Evolutionary conservation across 116 monocot genomes (phyloP), one percentile per base, ranked within the genome.

Genomic region (Posidonia oceanica): DNA sequence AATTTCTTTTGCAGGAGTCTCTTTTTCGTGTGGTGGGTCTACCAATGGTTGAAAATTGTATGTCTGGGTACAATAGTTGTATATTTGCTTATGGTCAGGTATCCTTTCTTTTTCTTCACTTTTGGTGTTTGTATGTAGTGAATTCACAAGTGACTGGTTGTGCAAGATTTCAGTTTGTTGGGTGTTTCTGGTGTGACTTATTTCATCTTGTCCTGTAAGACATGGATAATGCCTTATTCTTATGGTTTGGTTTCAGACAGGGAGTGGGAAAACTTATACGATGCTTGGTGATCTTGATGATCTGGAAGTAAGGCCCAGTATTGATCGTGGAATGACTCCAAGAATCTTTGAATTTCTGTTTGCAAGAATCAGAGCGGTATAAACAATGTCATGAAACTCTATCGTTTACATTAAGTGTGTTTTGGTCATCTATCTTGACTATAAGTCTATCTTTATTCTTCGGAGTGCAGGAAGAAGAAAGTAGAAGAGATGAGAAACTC

Each of bases 71-170:
- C 83, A 91, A 96, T 70, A 91, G 96, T 51, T 96, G 96, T 68
- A 81, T 96, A 69, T 96, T 96, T 83, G 96, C 96, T 63, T 96
- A 91, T 82, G 96, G 91, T 8, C 96, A 96, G 86, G 96, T 96
- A 75, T 21, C 58, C 5, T 58, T 18, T n/a, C 16, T 16, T 58
- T 48, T 48, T 48, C 7, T 48, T 48, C 48, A 48, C 29, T 64
- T 12, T n/a, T 64, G 20, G 64, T 15, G 16, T 5, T 61, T 23
- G 11, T 23, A 7, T 61, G 61, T 29, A 20, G 36, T 61, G 61
- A 23, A 61, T 21, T 29, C 29, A 61, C 20, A 20, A 61, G 11
- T 7, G 12, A 61, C 7, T 23, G 36, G 18, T 3, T 11, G 7
- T 23, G 13, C 22, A 60, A 22, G 21, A 61, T 61, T 61, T 61